Evolutionary conservation across 2,329 filamentous ascomycete species (phyloP).

Genomic region (Orbilia ellipsospora): DNA sequence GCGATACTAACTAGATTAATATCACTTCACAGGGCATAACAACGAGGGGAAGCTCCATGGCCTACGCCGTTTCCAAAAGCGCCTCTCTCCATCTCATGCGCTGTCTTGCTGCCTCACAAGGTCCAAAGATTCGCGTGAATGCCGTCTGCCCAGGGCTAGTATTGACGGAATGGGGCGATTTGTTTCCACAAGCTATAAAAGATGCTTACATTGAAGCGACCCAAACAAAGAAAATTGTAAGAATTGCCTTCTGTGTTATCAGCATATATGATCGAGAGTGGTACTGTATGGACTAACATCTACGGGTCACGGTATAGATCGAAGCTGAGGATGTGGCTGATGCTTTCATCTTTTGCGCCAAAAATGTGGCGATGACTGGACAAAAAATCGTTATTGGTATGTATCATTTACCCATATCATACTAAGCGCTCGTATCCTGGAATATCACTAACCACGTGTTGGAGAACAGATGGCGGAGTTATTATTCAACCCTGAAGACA

Average conservation of each 20-base stretch:
- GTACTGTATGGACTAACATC: too few relatives aligned
- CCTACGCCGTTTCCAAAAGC: slow-evolving; percentile 81
- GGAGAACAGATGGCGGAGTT: slow-evolving; percentile 29
- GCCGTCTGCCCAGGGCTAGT: slow-evolving; percentile 73
- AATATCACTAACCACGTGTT: too few relatives aligned
- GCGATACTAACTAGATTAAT: neutral
- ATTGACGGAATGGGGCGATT: slow-evolving; percentile 75
- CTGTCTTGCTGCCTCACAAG: slow-evolving; percentile 72
- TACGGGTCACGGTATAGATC: slow-evolving; percentile 15
- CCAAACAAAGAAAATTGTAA: slow-evolving; percentile 70
- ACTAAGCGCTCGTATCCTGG: neutral
- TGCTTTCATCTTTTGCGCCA: slow-evolving; percentile 68
- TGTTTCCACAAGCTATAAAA: slow-evolving; percentile 70
- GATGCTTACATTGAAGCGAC: slow-evolving; percentile 68
- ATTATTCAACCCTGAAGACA: slow-evolving; percentile 22
- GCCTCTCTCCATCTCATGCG: slow-evolving; percentile 77
- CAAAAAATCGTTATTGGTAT: slow-evolving; percentile 57
- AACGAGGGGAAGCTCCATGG: slow-evolving; percentile 70
- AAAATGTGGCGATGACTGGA: slow-evolving; percentile 62
- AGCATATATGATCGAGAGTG: neutral
- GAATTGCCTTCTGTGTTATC: slow-evolving; percentile 49
- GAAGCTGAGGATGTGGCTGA: slow-evolving; percentile 69
- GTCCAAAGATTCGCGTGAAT: slow-evolving; percentile 73
- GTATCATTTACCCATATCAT: neutral
- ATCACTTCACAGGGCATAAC: slow-evolving; percentile 64